Percentiles rank a stretch among this genome's conserved stretches.
These are phyloP conservation scores for Didymella lethalis DNA, from an alignment of 2,329 filamentous ascomycete species.

Conservation along the genomic window DNA sequence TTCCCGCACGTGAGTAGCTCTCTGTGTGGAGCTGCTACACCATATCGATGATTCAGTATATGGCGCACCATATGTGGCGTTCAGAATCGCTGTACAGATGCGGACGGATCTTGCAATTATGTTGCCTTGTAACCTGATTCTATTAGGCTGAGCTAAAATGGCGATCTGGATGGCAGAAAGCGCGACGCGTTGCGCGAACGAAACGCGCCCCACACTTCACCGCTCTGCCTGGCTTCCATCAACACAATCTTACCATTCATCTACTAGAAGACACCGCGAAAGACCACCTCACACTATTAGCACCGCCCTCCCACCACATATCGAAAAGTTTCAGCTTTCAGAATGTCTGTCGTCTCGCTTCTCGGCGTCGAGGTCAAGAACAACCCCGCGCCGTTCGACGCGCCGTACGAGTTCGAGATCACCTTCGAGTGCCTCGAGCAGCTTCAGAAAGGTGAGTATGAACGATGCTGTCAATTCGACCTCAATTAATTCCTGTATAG, in stretches of 20 bases:
- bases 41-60: not conserved
- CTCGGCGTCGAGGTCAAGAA: conserved; percentile 95
- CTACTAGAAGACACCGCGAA: not conserved
- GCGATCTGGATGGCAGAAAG: not conserved
- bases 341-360: conserved; percentile 95
- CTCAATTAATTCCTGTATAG: conserved; percentile 57
- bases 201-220: conserved; percentile 5
- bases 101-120: too few species aligned
- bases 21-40: not conserved
- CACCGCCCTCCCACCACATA: not conserved
- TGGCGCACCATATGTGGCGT: not conserved
- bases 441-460: conserved; percentile 81
- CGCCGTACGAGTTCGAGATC: conserved; percentile 96
- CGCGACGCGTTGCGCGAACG: conserved; percentile 2
- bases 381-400: conserved; percentile 93
- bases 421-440: conserved; percentile 97
- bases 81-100: not conserved
- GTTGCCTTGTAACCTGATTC: not conserved
- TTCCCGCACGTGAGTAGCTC: not conserved
- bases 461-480: not conserved
- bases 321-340: conserved; percentile 42
- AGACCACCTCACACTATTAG: not conserved
- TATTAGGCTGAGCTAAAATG: not conserved
- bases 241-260: conserved; percentile 1
- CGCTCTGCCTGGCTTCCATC: conserved; percentile 2